phyloP scores from a whole-genome alignment of 2,329 filamentous ascomycete genomes.

The Torrubiellomyces zombiae region DNA sequence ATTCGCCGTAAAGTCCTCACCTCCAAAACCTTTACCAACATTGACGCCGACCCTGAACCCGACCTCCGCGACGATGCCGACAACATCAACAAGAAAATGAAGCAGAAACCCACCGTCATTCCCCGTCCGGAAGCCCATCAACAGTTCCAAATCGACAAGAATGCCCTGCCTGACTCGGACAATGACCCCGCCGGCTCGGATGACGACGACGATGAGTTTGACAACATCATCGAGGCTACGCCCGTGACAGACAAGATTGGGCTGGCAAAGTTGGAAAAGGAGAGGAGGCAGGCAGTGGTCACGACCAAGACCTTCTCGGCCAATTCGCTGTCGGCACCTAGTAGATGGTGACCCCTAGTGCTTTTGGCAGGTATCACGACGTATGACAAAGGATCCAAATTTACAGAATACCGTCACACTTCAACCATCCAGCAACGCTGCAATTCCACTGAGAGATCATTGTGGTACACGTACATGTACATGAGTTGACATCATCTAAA shows the following conservation, averaged over 20 bases:
- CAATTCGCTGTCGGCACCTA: conserved; percentile 29
- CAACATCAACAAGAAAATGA: conserved; percentile 14
- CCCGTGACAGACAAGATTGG: conserved; percentile 78
- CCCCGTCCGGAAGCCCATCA: conserved; percentile 31
- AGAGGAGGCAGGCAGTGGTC: conserved; percentile 28
- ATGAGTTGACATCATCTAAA: too few relatives aligned
- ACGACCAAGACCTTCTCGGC: conserved; percentile 36
- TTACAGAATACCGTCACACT: too few relatives aligned
- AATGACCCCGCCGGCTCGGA: conserved; percentile 43
- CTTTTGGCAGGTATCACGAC: too few relatives aligned
- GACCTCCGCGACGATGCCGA: conserved; percentile 3
- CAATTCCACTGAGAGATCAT: not conserved
- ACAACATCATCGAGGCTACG: conserved; percentile 82
- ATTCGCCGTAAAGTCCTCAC: conserved; percentile 78
- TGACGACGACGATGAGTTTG: conserved; percentile 64
- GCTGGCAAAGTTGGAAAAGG: conserved; percentile 37
- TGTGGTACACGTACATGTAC: not conserved
- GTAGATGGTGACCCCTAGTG: conserved; percentile 29
- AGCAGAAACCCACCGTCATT: conserved; percentile 48
- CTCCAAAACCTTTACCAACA: conserved; percentile 64
- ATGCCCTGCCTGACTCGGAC: conserved; percentile 42
- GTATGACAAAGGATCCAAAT: too few relatives aligned
- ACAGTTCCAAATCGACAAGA: conserved; percentile 39
- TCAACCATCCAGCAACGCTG: too few relatives aligned
- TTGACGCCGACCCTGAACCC: conserved; percentile 28